These are phyloP conservation scores for Ophiosphaerella korrae DNA, from an alignment of 2,329 filamentous ascomycete species.

Conservation along the genomic window DNA sequence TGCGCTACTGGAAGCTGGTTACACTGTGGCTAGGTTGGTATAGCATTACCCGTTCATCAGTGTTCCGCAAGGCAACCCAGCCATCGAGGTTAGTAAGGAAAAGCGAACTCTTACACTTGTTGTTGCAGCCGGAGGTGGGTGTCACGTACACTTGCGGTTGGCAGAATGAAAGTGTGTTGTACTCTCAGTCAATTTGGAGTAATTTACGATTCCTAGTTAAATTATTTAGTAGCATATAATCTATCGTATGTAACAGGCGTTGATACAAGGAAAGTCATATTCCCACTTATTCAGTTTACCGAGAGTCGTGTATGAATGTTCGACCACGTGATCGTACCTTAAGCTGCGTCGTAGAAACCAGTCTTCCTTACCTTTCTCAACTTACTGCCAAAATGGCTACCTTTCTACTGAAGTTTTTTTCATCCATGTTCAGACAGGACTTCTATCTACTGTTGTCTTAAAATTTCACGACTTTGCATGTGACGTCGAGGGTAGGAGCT, in stretches of 20 bases:
- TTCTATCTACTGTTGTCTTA: slow-evolving; percentile 5
- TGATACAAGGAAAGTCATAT: too few relatives aligned
- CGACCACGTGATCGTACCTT: slow-evolving; percentile 13
- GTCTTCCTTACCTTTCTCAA: slow-evolving; percentile 28
- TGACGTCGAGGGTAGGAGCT: slow-evolving; percentile 5
- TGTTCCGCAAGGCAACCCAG: too few relatives aligned
- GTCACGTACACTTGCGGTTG: neutral
- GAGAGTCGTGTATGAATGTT: too few relatives aligned
- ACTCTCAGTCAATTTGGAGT: too few relatives aligned
- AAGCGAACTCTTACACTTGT: neutral
- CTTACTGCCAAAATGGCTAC: slow-evolving; percentile 20
- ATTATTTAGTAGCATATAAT: too few relatives aligned
- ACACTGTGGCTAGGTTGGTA: too few relatives aligned
- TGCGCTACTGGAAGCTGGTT: slow-evolving; percentile 15
- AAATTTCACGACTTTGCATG: slow-evolving; percentile 2
- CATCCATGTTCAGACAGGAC: slow-evolving; percentile 6
- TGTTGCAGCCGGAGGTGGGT: neutral
- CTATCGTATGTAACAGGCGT: too few relatives aligned
- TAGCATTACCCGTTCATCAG: too few relatives aligned
- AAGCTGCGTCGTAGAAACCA: slow-evolving; percentile 31
- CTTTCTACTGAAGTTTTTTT: slow-evolving; percentile 8
- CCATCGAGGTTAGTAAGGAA: too few relatives aligned
- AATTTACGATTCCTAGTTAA: too few relatives aligned
- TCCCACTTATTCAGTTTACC: too few relatives aligned
- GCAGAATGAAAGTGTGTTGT: too few relatives aligned